Evolutionary conservation across 202 grass and related monocot species (phyloP), one percentile per base, ranked within the genome.

Genomic region (Digitaria exilis): DNA sequence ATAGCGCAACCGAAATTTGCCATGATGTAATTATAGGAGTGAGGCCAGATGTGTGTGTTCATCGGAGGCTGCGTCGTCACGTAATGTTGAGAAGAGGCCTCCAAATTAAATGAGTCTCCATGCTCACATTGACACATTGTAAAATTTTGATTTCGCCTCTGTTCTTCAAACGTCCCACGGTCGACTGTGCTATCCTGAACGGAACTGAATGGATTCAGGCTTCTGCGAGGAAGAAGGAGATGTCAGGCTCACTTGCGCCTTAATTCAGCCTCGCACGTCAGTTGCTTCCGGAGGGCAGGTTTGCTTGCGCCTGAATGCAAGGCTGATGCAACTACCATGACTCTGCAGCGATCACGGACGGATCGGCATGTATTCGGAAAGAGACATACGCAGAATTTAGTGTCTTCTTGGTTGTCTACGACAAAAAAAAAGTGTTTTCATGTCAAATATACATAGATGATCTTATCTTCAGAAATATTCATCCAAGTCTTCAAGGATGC

Each of bases 11-110:
- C 18, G 13, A 73, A 89, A 74, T 32, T 46, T 59, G 18, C 49
- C 30, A 11, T n/a, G n/a, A n/a, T 86, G 83, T 82, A 86, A 59
- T 26, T 85, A 49, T 54, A 85, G 5, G 58, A 13, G 37, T 26
- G 25, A 76, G 18, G 44, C 14, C 81, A 72, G 78, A 82, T 61
- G 51, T 31, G n/a, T 39, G 4, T 6, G 5, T 19, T 75, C 22
- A 65, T 35, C 17, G 6, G 22, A 28, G 48, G 0, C 7, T 34
- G 59, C 65, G 29, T n/a, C n/a, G n/a, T 60, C 58, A 22, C 5
- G 2, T 65, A n/a, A 78, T n/a, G 22, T 10, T 15, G 35, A 35
- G 8, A 19, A 65, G n/a, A 85, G 2, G 37, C 2, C 45, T 21
- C 14, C 63, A 54, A 44, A n/a, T n/a, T n/a, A n/a, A n/a, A 28